Evolutionary conservation across 441 rosid species (phyloP), one percentile per base, ranked within the genome.

Genomic region (Gossypium davidsonii): DNA sequence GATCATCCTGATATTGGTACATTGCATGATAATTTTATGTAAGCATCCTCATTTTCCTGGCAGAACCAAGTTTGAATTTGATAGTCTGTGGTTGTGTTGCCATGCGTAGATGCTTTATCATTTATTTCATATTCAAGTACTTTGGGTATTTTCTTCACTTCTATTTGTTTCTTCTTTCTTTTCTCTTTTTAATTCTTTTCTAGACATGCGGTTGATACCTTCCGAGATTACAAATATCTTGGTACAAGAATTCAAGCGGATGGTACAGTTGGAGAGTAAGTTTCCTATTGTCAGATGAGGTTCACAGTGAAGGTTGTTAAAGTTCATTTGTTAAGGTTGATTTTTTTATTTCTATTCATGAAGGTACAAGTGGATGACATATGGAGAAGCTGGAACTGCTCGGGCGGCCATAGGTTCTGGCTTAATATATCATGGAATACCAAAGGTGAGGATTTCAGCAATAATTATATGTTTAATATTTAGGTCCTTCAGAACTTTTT

Each of bases 261-360:
- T 84, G 99, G 98, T 79, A 93, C 97, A 3, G 90, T 93, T 76
- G 99, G 99, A 82, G 99, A 87, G 99, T 96, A 82, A 87, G 98
- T 80, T 69, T 67, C 49, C 37, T 59, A 56, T 61, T 71, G 60
- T 63, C 51, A 49, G 57, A 55, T 62, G 71, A 34, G 71, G 18
- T 8, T 79, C 67, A 21, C 17, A 11, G 49, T 39, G 46, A n/a
- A 65, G 72, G 49, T 62, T 57, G 31, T 66, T 64, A 39, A 52
- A 55, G 39, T 72, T 70, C 12, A 21, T 46, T 79, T 20, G 67
- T 71, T 69, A 25, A 58, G 75, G 74, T 28, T 15, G 23, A 14
- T 77, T 57, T 76, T 56, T 39, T 64, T 21, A 6, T 52, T 75
- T 53, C 53, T 53, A 62, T 44, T 42, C 73, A 17, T 68, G 31